Evolutionary conservation across 1,284 basidiomycete genomes (phyloP), one percentile per base, ranked within the genome.

Genomic region (Neonothopanus nambi): DNA sequence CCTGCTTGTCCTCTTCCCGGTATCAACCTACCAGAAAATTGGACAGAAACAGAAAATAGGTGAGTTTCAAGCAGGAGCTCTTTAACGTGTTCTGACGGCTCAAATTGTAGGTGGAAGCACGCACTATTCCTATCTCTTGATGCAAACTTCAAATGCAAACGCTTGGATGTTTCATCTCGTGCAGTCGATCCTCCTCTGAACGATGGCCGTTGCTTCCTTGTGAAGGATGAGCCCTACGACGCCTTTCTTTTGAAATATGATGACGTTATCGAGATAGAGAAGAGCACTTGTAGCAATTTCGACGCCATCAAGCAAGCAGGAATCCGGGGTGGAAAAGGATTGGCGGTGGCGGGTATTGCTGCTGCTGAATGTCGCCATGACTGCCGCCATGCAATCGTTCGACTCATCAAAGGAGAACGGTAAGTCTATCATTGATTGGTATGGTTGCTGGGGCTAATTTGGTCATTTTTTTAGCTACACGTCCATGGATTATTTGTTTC

Each of bases 1-100:
- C 59, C 58, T 6, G 59, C 63, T 5, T 64, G 64, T 41, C 64
- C 61, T 1, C 52, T 58, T 13, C 63, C 63, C 6, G 58, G 54
- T 0, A 50, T 58, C 21, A 65, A 65, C 39, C 48, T 65, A 3
- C 61, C 62, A 0, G 9, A 28, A 8, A 17, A 28, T 13, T 60
- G 55, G 54, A 35, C 42, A 11, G 28, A 30, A 8, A 38, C 46
- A 5, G 53, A 55, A 28, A 28, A 28, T n/a, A n/a, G n/a, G n/a
- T n/a, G n/a, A n/a, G n/a, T n/a, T n/a, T n/a, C n/a, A n/a, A n/a
- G n/a, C n/a, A n/a, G n/a, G n/a, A n/a, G n/a, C n/a, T n/a, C n/a
- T n/a, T n/a, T n/a, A n/a, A n/a, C n/a, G n/a, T n/a, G n/a, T n/a
- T n/a, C n/a, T n/a, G n/a, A n/a, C n/a, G n/a, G n/a, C n/a, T n/a